Evolutionary conservation across 176 grass and related monocot genomes (phyloP).

Genomic region (Aegilops speltoides): DNA sequence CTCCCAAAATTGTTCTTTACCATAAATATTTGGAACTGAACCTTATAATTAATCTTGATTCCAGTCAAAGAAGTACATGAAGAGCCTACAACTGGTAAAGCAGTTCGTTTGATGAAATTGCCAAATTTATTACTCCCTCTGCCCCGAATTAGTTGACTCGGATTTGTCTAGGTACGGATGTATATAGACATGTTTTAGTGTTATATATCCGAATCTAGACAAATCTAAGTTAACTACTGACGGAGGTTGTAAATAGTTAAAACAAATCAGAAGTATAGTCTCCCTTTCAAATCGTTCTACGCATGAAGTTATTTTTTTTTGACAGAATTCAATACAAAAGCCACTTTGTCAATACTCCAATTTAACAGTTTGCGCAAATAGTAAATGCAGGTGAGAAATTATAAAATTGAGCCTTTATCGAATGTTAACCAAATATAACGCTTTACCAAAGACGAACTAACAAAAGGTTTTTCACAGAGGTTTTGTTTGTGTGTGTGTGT

Average conservation of each 20-base stretch:
- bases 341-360: background rate
- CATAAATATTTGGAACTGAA: conserved; percentile 41
- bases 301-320: too few species aligned
- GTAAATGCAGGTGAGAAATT: background rate
- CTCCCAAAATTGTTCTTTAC: background rate
- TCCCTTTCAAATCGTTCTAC: background rate
- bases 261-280: conserved; percentile 15
- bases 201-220: too few species aligned
- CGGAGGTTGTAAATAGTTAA: background rate
- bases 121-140: background rate
- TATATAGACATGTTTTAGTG: too few species aligned
- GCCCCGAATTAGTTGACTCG: too few species aligned
- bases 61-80: conserved; percentile 25
- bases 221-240: too few species aligned
- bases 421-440: too few species aligned
- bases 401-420: too few species aligned
- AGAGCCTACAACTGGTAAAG: conserved; percentile 43
- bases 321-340: too few species aligned
- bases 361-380: background rate
- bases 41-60: conserved; percentile 48
- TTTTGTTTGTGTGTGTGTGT: too few species aligned
- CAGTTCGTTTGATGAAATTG: conserved; percentile 22
- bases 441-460: too few species aligned
- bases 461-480: too few species aligned
- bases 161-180: too few species aligned